Conservation (phyloP, 345 rosid species). For the Pugionium dolabratum region DNA sequence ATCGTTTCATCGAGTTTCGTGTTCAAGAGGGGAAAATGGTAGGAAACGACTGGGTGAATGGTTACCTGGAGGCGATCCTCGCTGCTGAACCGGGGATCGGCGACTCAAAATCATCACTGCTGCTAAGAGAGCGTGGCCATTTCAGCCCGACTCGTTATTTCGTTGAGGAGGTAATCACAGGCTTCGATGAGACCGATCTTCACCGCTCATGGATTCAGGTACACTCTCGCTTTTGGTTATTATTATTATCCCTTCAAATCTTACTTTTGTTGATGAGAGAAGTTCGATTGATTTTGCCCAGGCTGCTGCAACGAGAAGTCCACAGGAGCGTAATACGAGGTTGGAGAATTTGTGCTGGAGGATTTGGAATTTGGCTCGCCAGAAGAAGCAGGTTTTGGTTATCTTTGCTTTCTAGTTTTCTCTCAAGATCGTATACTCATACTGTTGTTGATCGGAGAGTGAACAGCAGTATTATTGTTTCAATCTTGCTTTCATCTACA, state of each 20-base stretch:
- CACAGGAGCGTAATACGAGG: constrained; percentile 76
- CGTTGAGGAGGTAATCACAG: constrained; percentile 71
- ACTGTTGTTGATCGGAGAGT: background rate
- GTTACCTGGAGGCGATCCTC: constrained; percentile 40
- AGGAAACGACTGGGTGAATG: constrained; percentile 39
- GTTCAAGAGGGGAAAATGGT: constrained; percentile 20
- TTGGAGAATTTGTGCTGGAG: constrained; percentile 88
- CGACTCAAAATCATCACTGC: constrained; percentile 45
- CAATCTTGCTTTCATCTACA: background rate
- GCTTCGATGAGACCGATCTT: constrained; percentile 81
- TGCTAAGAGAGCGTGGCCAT: constrained; percentile 70
- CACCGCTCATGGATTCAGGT: constrained; percentile 79
- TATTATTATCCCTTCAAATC: background rate
- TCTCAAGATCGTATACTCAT: background rate
- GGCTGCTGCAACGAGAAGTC: constrained; percentile 81
- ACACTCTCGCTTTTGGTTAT: background rate
- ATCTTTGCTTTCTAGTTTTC: background rate
- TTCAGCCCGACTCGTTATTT: constrained; percentile 70
- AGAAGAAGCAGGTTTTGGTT: constrained; percentile 63
- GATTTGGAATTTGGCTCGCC: constrained; percentile 84
- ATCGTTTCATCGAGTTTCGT: background rate
- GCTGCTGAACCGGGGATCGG: constrained; percentile 34
- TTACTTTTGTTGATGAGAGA: background rate
- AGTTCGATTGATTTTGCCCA: constrained; percentile 3
- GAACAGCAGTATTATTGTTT: background rate